Base-by-base conservation (phyloP, 371 early-diverging fungal genomes). In the Modicella reniformis region DNA sequence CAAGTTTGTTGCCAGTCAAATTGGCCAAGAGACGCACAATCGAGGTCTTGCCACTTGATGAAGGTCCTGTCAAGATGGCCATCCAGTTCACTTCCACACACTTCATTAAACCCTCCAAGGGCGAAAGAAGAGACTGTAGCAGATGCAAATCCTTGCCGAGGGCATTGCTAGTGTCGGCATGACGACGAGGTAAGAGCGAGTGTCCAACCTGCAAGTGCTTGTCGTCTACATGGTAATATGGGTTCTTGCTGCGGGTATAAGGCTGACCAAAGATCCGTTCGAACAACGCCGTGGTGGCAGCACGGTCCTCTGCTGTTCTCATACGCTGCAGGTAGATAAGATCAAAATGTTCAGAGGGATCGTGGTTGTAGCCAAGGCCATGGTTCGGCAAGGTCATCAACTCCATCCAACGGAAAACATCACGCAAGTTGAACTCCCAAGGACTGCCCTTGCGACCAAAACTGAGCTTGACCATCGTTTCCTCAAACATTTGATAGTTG, bases 361-460 rank as follows among this genome's bases (percentile, higher is more conserved):
- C 85, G 49, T 79, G 67, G 63, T 71, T 62, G 62, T 62, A 74
- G 33, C 72, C 53, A 48, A 71, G 63, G 26, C 81, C 66, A 19
- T 68, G 73, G 37, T 82, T 70, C 47, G 84, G 86, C 44, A 83
- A 71, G 32, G 83, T 82, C 85, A 91, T 86, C 30, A 96, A 79
- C 51, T 96, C 95, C 65, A 98, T 84, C 94, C 98, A 97, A 55
- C 99, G 91, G 83, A 95, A 90, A 25, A 97, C 92, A 85, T 98
- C 99, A 48, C 99, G 93, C 60, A 98, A 81, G 72, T 98, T 98
- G 82, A 98, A 98, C 76, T 98, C 98, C 98, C 98, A 98, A 3
- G 99, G 99, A 19, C 90, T 84, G n/a, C 99, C 99, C 3, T 86
- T 83, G 32, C 87, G 82, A 33, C 94, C 98, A 84, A 97, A 97